A percentile compares a stretch with the other conserved stretches of the same genome.
phyloP scores from a whole-genome alignment of 2,329 filamentous ascomycete species.

The Scedosporium minutisporum region DNA sequence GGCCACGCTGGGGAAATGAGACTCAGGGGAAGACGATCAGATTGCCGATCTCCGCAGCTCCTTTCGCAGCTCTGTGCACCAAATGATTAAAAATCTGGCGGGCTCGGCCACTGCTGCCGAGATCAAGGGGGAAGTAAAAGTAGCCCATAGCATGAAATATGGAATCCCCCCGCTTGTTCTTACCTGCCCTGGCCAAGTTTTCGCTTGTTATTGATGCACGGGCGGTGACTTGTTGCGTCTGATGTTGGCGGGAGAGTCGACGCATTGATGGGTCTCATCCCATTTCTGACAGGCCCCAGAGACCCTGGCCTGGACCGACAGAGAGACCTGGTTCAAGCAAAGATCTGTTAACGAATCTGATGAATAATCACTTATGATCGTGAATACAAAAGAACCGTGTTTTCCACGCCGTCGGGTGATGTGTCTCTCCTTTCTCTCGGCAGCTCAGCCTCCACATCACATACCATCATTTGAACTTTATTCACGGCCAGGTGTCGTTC shows the following conservation, averaged over 20 bases:
- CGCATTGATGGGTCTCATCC: not conserved
- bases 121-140: not conserved
- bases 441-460: not conserved
- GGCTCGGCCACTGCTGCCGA: not conserved
- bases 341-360: not conserved
- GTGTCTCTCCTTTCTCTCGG: not conserved
- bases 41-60: not conserved
- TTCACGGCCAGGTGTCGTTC: constrained; percentile 1
- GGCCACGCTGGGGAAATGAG: not conserved
- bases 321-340: not conserved
- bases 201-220: not conserved
- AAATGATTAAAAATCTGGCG: not conserved
- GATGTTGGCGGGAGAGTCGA: constrained; percentile 1
- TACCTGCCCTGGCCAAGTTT: not conserved
- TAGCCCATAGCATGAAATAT: not conserved
- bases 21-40: not conserved
- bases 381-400: constrained; percentile 1
- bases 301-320: not conserved
- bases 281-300: not conserved
- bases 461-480: not conserved
- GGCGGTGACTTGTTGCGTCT: constrained; percentile 6
- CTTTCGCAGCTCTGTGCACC: not conserved
- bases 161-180: not conserved
- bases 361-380: not conserved
- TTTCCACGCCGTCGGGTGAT: not conserved